Evolutionary conservation across 768 basidiomycete species (phyloP), one percentile per base, ranked within the genome.

Genomic region (Sporobolomyces phaffii): DNA sequence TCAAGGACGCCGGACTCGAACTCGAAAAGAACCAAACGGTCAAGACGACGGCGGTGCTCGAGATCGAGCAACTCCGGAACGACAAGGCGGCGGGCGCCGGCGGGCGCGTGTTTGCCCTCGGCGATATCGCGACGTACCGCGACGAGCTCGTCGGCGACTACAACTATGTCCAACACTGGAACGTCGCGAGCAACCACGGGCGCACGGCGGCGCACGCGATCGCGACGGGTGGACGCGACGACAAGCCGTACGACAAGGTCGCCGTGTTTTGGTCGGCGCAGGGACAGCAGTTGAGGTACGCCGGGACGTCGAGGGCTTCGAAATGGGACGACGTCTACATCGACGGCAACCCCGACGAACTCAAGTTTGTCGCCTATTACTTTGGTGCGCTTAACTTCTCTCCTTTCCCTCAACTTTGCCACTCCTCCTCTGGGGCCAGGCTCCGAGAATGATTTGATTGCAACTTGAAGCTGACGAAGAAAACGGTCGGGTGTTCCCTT

Each of bases 361-460:
- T 91, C 80, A 92, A 93, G 84, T 91, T 91, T 73, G 82, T 89
- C 48, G 88, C 88, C 3, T 91, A 88, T 78, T 90, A 90, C 76
- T 58, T 58, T 58, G 56, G 56, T 58, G 3, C 5, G 81, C n/a
- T n/a, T n/a, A n/a, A n/a, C n/a, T n/a, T n/a, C n/a, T n/a, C n/a
- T 83, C 49, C 85, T 40, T 26, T 49, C 48, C 24, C 48, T 49
- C 48, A 6, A 24, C 28, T 28, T 13, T 17, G 22, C 11, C 28
- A 29, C 60, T 1, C 7, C 49, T 29, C 3, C n/a, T n/a, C n/a
- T n/a, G n/a, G n/a, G n/a, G n/a, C n/a, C n/a, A n/a, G n/a, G n/a
- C n/a, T n/a, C n/a, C n/a, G n/a, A n/a, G n/a, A n/a, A n/a, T n/a
- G n/a, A n/a, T n/a, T n/a, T n/a, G n/a, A n/a, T n/a, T n/a, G n/a